These are phyloP conservation scores for Lactifluus subvellereus DNA, from an alignment of 768 basidiomycete species.

Conservation along the genomic window DNA sequence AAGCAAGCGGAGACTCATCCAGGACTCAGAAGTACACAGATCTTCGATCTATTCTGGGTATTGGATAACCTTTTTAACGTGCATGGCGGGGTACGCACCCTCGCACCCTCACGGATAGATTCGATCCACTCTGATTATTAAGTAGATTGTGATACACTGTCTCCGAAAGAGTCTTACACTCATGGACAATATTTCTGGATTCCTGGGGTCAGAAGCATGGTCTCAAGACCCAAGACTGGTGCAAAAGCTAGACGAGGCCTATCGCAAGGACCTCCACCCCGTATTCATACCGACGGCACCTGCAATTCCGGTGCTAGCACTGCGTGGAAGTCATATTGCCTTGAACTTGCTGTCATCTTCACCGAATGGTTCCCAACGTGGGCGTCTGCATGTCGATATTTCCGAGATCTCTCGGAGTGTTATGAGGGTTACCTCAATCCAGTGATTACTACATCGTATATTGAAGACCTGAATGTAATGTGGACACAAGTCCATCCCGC, in stretches of 20 bases:
- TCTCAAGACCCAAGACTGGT: neutral
- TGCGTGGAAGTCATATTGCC: constrained; percentile 10
- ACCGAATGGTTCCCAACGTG: neutral
- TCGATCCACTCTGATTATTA: neutral
- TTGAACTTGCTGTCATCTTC: constrained; percentile 4
- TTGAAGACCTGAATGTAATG: neutral
- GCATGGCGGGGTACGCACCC: constrained; percentile 14
- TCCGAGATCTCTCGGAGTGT: constrained; percentile 1
- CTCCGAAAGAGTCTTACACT: neutral
- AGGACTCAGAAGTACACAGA: neutral
- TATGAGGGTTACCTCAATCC: neutral
- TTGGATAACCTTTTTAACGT: constrained; percentile 14
- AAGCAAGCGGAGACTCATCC: constrained; percentile 3
- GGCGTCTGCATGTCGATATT: neutral
- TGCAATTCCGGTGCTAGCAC: neutral
- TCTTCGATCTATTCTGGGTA: constrained; percentile 14
- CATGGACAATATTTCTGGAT: constrained; percentile 3
- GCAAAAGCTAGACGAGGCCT: constrained; percentile 3
- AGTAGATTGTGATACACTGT: constrained; percentile 11
- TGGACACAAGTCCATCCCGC: constrained; percentile 7
- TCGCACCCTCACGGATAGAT: neutral
- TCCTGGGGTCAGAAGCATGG: neutral
- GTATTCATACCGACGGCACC: neutral
- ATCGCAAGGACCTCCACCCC: neutral
- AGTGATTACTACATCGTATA: constrained; percentile 5